Evolutionary conservation across 2,329 filamentous ascomycete genomes (phyloP).

Genomic region (Aspergillus alliaceus): DNA sequence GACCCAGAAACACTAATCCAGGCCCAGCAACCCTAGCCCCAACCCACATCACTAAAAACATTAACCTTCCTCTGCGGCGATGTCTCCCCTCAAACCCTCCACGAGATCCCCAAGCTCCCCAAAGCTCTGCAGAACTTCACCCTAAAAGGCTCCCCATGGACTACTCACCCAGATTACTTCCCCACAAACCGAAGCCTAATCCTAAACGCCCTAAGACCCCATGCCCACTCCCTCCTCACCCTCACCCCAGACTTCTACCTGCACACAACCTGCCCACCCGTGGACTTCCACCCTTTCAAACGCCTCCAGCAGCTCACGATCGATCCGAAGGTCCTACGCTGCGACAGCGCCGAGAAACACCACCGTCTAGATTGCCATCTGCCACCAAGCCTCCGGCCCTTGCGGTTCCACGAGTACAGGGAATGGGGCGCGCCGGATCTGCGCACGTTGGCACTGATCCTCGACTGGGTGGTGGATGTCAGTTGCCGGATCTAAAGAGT

Average conservation of each 20-base stretch:
- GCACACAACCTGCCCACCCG: not conserved
- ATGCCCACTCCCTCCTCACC: not conserved
- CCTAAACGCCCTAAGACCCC: not conserved
- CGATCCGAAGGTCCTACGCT: not conserved
- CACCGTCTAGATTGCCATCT: not conserved
- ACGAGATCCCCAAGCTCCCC: not conserved
- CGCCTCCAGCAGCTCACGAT: conserved; percentile 3
- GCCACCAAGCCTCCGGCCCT: not conserved
- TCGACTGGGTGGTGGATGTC: not conserved
- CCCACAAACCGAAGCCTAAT: not conserved
- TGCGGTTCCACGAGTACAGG: not conserved
- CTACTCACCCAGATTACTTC: not conserved
- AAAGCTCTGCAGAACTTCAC: not conserved
- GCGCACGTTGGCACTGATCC: not conserved
- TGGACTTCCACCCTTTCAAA: not conserved
- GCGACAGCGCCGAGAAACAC: not conserved
- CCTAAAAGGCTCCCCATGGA: not conserved
- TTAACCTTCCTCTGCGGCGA: not conserved
- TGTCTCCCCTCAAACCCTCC: not conserved
- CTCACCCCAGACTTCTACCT: conserved; percentile 4
- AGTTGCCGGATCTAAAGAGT: not conserved
- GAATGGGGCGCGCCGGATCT: not conserved
- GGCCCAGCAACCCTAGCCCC: not conserved
- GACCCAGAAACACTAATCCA: not conserved
- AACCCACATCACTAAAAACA: not conserved